These are phyloP conservation scores for Fusarium coffeatum DNA, from an alignment of 2,329 filamentous ascomycete genomes.

Conservation along the genomic window DNA sequence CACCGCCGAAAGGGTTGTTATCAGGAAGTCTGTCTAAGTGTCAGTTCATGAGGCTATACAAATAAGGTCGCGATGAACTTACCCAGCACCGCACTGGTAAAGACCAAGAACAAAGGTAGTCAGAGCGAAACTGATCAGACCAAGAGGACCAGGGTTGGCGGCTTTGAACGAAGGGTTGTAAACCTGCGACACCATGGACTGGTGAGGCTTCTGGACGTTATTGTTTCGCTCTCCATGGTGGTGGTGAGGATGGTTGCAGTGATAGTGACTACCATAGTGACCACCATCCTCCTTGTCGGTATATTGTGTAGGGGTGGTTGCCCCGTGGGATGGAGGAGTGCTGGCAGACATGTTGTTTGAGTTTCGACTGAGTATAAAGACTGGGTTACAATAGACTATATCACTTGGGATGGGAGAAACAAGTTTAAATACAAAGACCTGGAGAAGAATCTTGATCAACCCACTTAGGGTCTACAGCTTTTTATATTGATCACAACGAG, in stretches of 20 bases:
- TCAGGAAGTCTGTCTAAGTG: conserved; percentile 47
- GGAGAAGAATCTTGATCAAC: conserved; percentile 7
- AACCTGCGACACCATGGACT: conserved; percentile 53
- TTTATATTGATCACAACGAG: conserved; percentile 22
- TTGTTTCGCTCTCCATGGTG: conserved; percentile 26
- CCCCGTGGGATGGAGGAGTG: conserved; percentile 38
- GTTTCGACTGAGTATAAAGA: neutral
- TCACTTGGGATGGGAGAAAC: neutral
- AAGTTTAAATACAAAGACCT: conserved; percentile 7
- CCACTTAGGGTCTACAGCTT: conserved; percentile 19
- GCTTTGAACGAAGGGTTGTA: conserved; percentile 56
- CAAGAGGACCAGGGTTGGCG: conserved; percentile 70
- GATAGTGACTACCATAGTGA: conserved; percentile 8
- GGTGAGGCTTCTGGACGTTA: conserved; percentile 43
- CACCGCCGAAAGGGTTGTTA: conserved; percentile 49
- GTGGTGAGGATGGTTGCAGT: conserved; percentile 29
- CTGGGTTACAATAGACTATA: neutral
- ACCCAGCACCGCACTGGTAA: conserved; percentile 61
- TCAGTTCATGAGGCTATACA: neutral
- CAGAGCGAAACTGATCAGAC: conserved; percentile 72
- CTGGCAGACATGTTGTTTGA: conserved; percentile 36
- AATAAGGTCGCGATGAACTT: conserved; percentile 46
- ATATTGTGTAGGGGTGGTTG: conserved; percentile 44
- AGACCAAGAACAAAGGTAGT: conserved; percentile 71
- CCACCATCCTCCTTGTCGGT: conserved; percentile 38